These are phyloP conservation scores for Metschnikowia lunata DNA, from an alignment of 805 yeast species.

Conservation along the genomic window DNA sequence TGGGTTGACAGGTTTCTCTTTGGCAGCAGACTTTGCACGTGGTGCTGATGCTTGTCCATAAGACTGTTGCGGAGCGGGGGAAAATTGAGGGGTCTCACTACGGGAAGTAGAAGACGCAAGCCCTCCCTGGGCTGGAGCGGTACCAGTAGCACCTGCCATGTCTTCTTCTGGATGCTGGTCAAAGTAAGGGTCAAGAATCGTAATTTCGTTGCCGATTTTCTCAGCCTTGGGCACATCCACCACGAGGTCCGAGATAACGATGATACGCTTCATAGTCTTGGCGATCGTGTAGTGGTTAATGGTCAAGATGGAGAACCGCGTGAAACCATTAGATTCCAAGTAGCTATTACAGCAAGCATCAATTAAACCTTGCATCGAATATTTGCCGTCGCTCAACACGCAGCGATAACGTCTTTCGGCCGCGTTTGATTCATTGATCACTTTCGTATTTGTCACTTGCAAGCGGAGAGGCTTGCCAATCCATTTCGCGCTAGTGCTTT, in stretches of 20 bases:
- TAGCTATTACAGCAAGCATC: conserved; percentile 41
- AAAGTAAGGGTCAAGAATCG: conserved; percentile 54
- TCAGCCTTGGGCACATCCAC: conserved; percentile 36
- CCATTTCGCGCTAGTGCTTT: conserved; percentile 18
- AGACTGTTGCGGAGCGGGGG: conserved; percentile 10
- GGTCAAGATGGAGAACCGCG: conserved; percentile 40
- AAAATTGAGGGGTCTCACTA: background rate
- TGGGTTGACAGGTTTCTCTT: conserved; percentile 45
- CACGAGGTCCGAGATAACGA: conserved; percentile 45
- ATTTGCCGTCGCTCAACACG: conserved; percentile 37
- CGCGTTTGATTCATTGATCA: conserved; percentile 21
- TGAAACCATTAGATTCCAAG: conserved; percentile 39
- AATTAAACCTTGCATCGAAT: conserved; percentile 35
- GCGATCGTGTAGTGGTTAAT: conserved; percentile 41
- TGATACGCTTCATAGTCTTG: conserved; percentile 46
- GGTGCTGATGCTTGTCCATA: background rate
- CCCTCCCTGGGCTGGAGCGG: conserved; percentile 1
- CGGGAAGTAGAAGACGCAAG: background rate
- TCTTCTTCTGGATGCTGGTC: conserved; percentile 56
- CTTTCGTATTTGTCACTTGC: conserved; percentile 34
- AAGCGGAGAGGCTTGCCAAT: conserved; percentile 29
- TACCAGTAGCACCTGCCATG: conserved; percentile 19
- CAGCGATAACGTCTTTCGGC: conserved; percentile 29
- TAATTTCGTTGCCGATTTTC: conserved; percentile 31
- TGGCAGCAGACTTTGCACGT: conserved; percentile 1